phyloP scores from a whole-genome alignment of 106 monocot species.

The Iris macrosiphon region DNA sequence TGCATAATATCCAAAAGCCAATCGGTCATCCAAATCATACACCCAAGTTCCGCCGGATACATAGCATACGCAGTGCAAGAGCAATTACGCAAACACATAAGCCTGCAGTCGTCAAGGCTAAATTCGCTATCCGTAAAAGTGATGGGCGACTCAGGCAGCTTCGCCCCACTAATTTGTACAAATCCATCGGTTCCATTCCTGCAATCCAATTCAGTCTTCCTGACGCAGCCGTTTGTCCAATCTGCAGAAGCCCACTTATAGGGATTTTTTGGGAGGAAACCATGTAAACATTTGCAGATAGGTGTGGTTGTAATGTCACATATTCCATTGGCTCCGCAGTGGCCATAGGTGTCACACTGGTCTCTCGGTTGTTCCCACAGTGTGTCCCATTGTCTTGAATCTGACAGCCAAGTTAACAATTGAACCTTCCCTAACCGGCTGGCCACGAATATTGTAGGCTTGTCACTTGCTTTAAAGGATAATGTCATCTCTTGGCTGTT shows the following conservation, averaged over 20 bases:
- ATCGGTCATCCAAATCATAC: constrained; percentile 35
- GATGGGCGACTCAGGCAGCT: constrained; percentile 28
- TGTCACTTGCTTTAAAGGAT: too few relatives aligned
- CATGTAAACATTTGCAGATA: constrained; percentile 38
- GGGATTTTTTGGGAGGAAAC: constrained; percentile 34
- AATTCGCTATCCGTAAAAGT: neutral
- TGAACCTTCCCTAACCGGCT: constrained; percentile 5
- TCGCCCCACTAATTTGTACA: constrained; percentile 2
- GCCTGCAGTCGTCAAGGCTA: constrained; percentile 16
- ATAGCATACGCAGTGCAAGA: constrained; percentile 46
- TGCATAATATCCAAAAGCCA: constrained; percentile 23
- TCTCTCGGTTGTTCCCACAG: constrained; percentile 17
- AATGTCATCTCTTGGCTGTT: too few relatives aligned
- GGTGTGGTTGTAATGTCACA: constrained; percentile 28
- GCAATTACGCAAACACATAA: constrained; percentile 32
- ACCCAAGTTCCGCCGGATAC: constrained; percentile 10
- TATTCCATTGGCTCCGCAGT: constrained; percentile 35
- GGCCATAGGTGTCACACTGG: constrained; percentile 22
- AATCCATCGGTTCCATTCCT: constrained; percentile 24
- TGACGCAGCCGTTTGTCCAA: constrained; percentile 19
- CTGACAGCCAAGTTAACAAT: constrained; percentile 10
- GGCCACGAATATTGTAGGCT: too few relatives aligned
- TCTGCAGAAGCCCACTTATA: constrained; percentile 22
- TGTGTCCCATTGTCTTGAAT: constrained; percentile 8
- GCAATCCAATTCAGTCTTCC: constrained; percentile 26